Base-by-base conservation (phyloP, 257 asterid genomes). In the Solanum arcanum region DNA sequence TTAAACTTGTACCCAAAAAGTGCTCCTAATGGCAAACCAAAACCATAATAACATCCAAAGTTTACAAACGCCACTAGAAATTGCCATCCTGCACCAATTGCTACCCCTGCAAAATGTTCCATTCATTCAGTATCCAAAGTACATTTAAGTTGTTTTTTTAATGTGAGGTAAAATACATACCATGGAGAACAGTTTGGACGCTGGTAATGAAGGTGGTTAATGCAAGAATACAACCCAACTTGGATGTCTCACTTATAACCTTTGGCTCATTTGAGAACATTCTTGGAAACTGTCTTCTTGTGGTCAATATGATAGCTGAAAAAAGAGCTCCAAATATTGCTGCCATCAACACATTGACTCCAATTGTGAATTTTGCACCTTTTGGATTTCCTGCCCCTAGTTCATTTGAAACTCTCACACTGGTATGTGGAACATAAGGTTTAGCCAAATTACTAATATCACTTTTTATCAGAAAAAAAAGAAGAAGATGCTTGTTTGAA, bases 21-120 rank as follows among this genome's bases (percentile, higher is more conserved):
- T 25, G 90, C 93, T 35, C 91, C 92, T 3, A 89, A 16, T 56
- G 93, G 93, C 49, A 91, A 86, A 52, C 93, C 93, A 18, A 91
- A 21, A 37, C 66, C 85, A 39, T 91, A 91, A 44, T 91, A 91
- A 62, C 88, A 80, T 2, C 86, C 86, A 4, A 89, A 9, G 42
- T 89, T 91, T 14, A 91, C 86, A 60, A 88, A 5, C 5, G 92
- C 93, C 42, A 91, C 91, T 20, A 88, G 14, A 60, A 75, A 75
- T 42, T 91, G 93, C 92, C 92, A 89, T 29, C 93, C 93, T 6
- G 91, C 93, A 9, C 92, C 93, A 76, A 91, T 87, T 2, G 92
- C 93, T 31, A 91, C 92, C 20, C 93, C 93, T 89, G 62, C 86
- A 77, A 86, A 21, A 12, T 37, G 12, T 16, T 44, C 37, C 10